Evolutionary conservation across 2,329 filamentous ascomycete genomes (phyloP), one percentile per base, ranked within the genome.

Genomic region (Thelonectria blattea): DNA sequence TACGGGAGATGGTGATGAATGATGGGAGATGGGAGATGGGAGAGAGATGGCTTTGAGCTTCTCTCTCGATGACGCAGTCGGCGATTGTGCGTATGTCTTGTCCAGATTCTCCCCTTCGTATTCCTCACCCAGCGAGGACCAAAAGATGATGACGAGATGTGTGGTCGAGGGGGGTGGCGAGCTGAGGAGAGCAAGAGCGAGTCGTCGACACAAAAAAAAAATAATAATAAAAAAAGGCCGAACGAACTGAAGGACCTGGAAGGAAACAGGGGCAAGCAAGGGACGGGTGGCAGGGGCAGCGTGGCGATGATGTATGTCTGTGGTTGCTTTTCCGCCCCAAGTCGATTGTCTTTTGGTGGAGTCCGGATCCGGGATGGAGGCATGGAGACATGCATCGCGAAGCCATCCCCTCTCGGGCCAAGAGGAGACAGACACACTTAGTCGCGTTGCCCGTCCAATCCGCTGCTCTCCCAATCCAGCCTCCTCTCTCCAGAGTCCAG

Each of bases 301-400:
- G 68, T 71, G 68, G 68, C 68, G 68, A 74, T 71, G 67, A 71
- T 75, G 69, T 73, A 69, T 74, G 63, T 69, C 66, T 73, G 62
- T 70, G 70, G 71, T 72, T 69, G 65, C 68, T 71, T 68, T 70
- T 66, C 64, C 65, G 68, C 70, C 70, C 68, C 69, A 69, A 69
- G 68, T 71, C 68, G 69, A 69, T 66, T 65, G 65, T 65, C 27
- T 61, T n/a, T 56, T 63, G 65, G 72, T 73, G 72, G 73, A 70
- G 70, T 73, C 73, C 72, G 72, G 72, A 75, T 75, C 72, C 72
- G 73, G 69, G 69, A 67, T 67, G 69, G 67, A 66, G 68, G 67
- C 62, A 70, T 67, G 69, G 67, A 66, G 68, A 65, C 62, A 70
- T 67, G 65, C 64, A 69, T 71, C 64, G 64, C 68, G 64, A 69